Evolutionary conservation across 257 asterid species (phyloP), one percentile per base, ranked within the genome.

Genomic region (Forsythia suspensa): DNA sequence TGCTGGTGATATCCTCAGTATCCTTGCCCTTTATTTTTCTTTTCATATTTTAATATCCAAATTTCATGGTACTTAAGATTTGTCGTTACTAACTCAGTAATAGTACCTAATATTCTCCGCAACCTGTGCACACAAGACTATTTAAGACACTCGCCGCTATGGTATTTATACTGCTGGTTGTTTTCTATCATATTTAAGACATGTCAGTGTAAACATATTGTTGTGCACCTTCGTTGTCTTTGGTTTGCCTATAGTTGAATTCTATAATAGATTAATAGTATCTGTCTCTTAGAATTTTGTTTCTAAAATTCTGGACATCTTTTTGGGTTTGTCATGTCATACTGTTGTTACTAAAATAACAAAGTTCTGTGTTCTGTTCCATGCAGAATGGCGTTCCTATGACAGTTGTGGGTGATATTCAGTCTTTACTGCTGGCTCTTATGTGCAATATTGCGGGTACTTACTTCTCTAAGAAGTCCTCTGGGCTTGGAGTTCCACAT

Each of bases 381-480:
- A 85, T 89, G 92, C 96, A 95, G 98, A 82, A 84, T 77, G 87
- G 73, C 67, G 37, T 83, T 79, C 92, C 86, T 10, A 73, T 81
- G 82, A 80, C 84, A 76, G 88, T 89, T 74, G 84, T 95, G 81
- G 89, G 90, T 80, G 98, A 87, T 83, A 88, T 95, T 78, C 97
- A 93, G 75, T 89, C 92, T 82, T 88, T 92, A 78, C 82, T 95
- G 86, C 83, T 93, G 77, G 84, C 70, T n/a, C 73, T 88, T 81
- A 92, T 95, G 94, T 90, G 97, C 93, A 92, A 88, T 82, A 84
- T 90, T 83, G 94, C 97, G 44, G 89, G 85, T 85, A 78, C 87
- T 51, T 89, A 86, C 92, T 89, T 89, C 52, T 87, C 86, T 55
- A 88, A 91, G 85, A 93, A 86, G 83, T 80, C 92, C 65, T 83